Conservation (phyloP, 2,329 filamentous ascomycete genomes). For the Fulvia fulva region DNA sequence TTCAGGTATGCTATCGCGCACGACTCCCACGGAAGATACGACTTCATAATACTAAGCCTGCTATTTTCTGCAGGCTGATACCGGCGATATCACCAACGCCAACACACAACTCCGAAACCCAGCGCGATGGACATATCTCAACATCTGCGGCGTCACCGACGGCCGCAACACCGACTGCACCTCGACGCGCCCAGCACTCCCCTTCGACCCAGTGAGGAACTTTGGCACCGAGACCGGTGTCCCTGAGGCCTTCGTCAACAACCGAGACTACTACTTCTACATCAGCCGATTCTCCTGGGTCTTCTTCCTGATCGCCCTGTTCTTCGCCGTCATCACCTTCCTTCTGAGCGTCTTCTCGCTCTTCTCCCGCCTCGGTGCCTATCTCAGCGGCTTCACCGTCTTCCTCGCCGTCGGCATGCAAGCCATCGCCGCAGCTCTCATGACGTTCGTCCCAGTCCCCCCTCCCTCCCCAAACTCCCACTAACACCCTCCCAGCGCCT, state of each 20-base stretch:
- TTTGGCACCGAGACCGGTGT: conserved; percentile 56
- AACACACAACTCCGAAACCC: conserved; percentile 53
- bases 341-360: conserved; percentile 66
- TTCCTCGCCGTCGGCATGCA: conserved; percentile 65
- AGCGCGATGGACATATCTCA: conserved; percentile 89
- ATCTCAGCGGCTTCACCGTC: conserved; percentile 58
- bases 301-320: conserved; percentile 78
- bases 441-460: conserved; percentile 60
- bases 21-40: too few species aligned
- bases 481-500: conserved; percentile 46
- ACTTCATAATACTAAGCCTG: too few species aligned
- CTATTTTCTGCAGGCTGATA: conserved; percentile 85
- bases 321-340: conserved; percentile 69
- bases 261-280: conserved; percentile 68
- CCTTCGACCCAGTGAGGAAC: conserved; percentile 59
- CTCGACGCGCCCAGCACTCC: conserved; percentile 57
- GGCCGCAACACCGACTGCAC: conserved; percentile 61
- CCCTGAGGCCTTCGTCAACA: conserved; percentile 52
- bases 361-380: conserved; percentile 66
- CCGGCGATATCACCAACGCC: conserved; percentile 61
- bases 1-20: too few species aligned
- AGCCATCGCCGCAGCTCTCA: conserved; percentile 62
- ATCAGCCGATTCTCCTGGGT: conserved; percentile 91
- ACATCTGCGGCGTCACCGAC: conserved; percentile 63
- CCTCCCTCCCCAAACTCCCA: neutral